Evolutionary conservation across 1,284 basidiomycete species (phyloP).

Genomic region (Ceratobasidium sp.): DNA sequence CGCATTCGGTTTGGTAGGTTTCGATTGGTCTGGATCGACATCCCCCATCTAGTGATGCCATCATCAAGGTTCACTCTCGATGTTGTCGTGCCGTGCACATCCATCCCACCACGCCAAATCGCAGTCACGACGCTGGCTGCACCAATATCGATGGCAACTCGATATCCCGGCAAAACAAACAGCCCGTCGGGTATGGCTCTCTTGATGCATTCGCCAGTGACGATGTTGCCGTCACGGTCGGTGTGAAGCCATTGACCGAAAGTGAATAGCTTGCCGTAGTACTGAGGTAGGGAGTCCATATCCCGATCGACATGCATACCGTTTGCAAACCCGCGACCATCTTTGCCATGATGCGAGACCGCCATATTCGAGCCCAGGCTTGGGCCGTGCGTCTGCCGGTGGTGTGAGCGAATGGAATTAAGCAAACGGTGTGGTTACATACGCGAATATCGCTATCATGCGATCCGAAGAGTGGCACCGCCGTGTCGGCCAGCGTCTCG

Average conservation of each 20-base stretch:
- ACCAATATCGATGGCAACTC: constrained; percentile 1
- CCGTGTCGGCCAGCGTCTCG: neutral
- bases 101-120: constrained; percentile 19
- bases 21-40: constrained; percentile 22
- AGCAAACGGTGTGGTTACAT: no score
- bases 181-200: constrained; percentile 1
- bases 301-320: constrained; percentile 2
- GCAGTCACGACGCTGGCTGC: neutral
- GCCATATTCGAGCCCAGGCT: constrained; percentile 24
- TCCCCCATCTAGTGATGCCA: constrained; percentile 12
- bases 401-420: neutral
- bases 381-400: constrained; percentile 1
- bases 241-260: constrained; percentile 16
- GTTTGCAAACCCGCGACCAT: constrained; percentile 6
- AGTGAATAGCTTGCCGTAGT: constrained; percentile 11
- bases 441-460: constrained; percentile 8
- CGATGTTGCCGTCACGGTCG: neutral
- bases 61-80: neutral
- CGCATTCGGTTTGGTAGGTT: neutral
- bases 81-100: constrained; percentile 6
- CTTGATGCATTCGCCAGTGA: neutral
- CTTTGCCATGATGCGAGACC: neutral
- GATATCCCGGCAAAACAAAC: constrained; percentile 14
- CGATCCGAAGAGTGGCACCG: constrained; percentile 18
- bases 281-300: neutral